These are phyloP conservation scores for Bidens hawaiensis DNA, from an alignment of 140 eudicot genomes.

Conservation along the genomic window DNA sequence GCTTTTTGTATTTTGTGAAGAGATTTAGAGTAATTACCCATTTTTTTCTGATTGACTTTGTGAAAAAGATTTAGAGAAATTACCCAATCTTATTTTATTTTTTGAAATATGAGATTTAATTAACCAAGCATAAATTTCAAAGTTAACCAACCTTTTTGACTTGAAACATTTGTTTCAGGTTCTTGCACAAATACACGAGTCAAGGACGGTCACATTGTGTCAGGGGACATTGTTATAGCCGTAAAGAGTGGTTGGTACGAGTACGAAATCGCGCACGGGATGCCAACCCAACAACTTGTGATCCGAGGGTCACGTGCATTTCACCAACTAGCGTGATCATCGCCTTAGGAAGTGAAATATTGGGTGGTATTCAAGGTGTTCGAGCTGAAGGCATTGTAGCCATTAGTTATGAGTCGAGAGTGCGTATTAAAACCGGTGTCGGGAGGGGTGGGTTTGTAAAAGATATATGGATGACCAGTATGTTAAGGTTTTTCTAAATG, in stretches of 20 bases:
- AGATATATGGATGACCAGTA: too few species aligned
- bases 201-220: conserved; percentile 93
- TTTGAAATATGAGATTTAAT: background rate
- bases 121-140: background rate
- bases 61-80: background rate
- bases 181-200: conserved; percentile 87
- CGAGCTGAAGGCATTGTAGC: conserved; percentile 84
- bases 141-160: background rate
- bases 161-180: conserved; percentile 38
- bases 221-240: conserved; percentile 91
- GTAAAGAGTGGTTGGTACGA: conserved; percentile 99
- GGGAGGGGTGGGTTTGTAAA: conserved; percentile 87
- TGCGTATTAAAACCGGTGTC: conserved; percentile 75
- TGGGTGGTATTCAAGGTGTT: conserved; percentile 89
- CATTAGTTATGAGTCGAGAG: conserved; percentile 75
- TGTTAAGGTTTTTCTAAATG: too few species aligned
- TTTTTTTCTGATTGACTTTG: background rate
- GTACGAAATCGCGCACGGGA: conserved; percentile 76
- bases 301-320: conserved; percentile 88
- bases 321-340: conserved; percentile 89
- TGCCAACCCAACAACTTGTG: conserved; percentile 84
- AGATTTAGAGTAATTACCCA: too few species aligned
- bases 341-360: conserved; percentile 97
- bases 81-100: background rate
- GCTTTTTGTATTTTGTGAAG: too few species aligned